Percentiles rank a stretch among this genome's conserved stretches.
Evolutionary conservation across 2,329 filamentous ascomycete species (phyloP).

Genomic region (Colletotrichum karsti): DNA sequence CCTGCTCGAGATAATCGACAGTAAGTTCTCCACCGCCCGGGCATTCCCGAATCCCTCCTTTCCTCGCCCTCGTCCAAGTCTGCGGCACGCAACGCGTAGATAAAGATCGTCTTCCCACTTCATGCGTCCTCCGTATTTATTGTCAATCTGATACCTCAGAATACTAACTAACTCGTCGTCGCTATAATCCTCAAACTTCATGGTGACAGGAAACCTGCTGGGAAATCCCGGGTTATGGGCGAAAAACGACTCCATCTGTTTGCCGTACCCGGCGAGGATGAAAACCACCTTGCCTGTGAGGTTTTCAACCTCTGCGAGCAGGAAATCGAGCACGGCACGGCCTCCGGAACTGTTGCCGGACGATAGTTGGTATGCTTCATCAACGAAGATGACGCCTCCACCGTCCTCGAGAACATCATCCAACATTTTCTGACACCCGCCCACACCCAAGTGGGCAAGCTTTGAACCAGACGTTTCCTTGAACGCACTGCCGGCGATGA

Average conservation of each 20-base stretch:
- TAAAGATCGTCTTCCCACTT: slow-evolving; percentile 70
- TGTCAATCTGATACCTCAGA: slow-evolving; percentile 60
- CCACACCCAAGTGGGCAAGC: slow-evolving; percentile 70
- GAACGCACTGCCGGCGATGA: slow-evolving; percentile 68
- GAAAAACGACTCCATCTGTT: slow-evolving; percentile 81
- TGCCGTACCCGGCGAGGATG: slow-evolving; percentile 76
- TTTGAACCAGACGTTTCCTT: slow-evolving; percentile 74
- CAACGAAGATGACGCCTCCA: slow-evolving; percentile 79
- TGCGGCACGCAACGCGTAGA: slow-evolving; percentile 67
- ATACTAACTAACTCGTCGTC: slow-evolving; percentile 73
- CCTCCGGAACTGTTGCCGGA: slow-evolving; percentile 67
- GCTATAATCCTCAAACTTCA: slow-evolving; percentile 75
- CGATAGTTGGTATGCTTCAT: slow-evolving; percentile 80
- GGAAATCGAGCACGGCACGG: slow-evolving; percentile 71
- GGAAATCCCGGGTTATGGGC: slow-evolving; percentile 76
- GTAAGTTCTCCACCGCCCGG: slow-evolving; percentile 69
- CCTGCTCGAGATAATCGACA: slow-evolving; percentile 61
- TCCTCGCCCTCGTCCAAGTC: slow-evolving; percentile 70
- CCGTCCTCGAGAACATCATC: slow-evolving; percentile 60
- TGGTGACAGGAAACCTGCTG: slow-evolving; percentile 71
- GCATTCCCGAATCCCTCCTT: slow-evolving; percentile 79
- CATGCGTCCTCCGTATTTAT: slow-evolving; percentile 64
- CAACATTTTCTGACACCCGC: slow-evolving; percentile 60
- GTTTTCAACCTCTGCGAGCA: slow-evolving; percentile 79
- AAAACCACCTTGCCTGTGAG: slow-evolving; percentile 75